A percentile compares a stretch with the other conserved stretches of the same genome.
Conservation (phyloP, 1,139 yeast genomes). For the Candida labiduridarum region DNA sequence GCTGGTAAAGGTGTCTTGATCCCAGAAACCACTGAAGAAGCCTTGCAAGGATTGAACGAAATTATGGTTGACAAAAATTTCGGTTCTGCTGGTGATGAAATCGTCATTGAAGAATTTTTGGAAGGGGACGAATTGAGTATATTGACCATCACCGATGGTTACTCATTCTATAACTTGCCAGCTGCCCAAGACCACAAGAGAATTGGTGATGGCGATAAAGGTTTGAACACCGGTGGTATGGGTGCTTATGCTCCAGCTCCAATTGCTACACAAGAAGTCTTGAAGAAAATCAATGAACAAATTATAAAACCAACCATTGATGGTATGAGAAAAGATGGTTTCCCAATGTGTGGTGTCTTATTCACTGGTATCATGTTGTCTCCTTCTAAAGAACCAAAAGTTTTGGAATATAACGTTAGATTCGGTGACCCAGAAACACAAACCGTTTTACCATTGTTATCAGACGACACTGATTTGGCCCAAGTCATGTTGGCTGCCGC, state of each 20-base stretch:
- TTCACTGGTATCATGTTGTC: constrained; percentile 97
- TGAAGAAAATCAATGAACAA: constrained; percentile 67
- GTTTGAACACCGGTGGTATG: constrained; percentile 99
- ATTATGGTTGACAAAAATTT: constrained; percentile 90
- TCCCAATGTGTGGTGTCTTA: constrained; percentile 92
- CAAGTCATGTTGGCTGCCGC: constrained; percentile 93
- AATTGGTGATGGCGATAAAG: constrained; percentile 88
- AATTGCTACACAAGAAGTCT: constrained; percentile 70
- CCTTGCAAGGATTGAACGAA: constrained; percentile 77
- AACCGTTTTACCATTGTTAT: constrained; percentile 84
- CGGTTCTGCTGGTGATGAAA: constrained; percentile 94
- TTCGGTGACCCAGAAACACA: constrained; percentile 99
- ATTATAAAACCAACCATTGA: constrained; percentile 90
- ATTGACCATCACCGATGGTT: constrained; percentile 92
- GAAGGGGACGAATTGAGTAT: constrained; percentile 97
- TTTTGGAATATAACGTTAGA: constrained; percentile 94
- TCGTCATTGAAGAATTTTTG: constrained; percentile 92
- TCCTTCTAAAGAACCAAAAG: constrained; percentile 80
- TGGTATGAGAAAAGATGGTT: constrained; percentile 95
- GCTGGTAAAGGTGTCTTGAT: constrained; percentile 98
- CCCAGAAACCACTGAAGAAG: constrained; percentile 84
- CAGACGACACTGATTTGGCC: constrained; percentile 85
- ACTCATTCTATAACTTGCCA: constrained; percentile 86
- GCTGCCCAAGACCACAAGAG: constrained; percentile 99
- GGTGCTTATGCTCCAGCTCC: constrained; percentile 99